A percentile compares a stretch with the other conserved stretches of the same genome.
Evolutionary conservation across 495 filamentous ascomycete species (phyloP).

Genomic region (Penicillium coprophilum): DNA sequence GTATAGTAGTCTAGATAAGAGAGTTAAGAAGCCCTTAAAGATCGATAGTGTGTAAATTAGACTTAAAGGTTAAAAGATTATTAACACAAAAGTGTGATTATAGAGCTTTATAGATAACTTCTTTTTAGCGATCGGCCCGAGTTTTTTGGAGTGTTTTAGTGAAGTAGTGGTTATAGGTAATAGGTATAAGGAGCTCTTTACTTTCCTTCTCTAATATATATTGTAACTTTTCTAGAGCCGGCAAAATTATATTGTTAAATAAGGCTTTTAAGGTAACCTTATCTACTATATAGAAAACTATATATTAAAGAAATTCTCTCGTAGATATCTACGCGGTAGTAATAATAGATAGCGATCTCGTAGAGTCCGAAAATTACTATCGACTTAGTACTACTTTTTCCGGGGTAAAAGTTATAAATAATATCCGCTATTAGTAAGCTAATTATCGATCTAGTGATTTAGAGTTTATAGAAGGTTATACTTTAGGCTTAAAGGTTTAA

Average conservation of each 20-base stretch:
- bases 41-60: slow-evolving; percentile 8
- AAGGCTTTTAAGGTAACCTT: slow-evolving; percentile 39
- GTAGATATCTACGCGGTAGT: slow-evolving; percentile 33
- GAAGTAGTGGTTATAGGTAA: slow-evolving; percentile 60
- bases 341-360: no score
- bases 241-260: slow-evolving; percentile 39
- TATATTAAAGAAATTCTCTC: slow-evolving; percentile 36
- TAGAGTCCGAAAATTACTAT: no score
- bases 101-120: slow-evolving; percentile 12
- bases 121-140: slow-evolving; percentile 26
- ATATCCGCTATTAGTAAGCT: no score
- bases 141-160: slow-evolving; percentile 48
- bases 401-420: no score
- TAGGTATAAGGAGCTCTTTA: slow-evolving; percentile 29
- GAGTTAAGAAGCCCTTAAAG: slow-evolving; percentile 17
- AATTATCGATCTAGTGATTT: no score
- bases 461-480: no score
- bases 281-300: slow-evolving; percentile 35
- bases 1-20: slow-evolving; percentile 15
- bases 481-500: no score
- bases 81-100: slow-evolving; percentile 16
- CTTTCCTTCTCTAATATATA: slow-evolving; percentile 25
- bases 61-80: slow-evolving; percentile 10
- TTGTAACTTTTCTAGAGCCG: slow-evolving; percentile 30
- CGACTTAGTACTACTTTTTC: no score